Base-by-base conservation (phyloP, 768 basidiomycete species). In the Naganishia vishniacii region DNA sequence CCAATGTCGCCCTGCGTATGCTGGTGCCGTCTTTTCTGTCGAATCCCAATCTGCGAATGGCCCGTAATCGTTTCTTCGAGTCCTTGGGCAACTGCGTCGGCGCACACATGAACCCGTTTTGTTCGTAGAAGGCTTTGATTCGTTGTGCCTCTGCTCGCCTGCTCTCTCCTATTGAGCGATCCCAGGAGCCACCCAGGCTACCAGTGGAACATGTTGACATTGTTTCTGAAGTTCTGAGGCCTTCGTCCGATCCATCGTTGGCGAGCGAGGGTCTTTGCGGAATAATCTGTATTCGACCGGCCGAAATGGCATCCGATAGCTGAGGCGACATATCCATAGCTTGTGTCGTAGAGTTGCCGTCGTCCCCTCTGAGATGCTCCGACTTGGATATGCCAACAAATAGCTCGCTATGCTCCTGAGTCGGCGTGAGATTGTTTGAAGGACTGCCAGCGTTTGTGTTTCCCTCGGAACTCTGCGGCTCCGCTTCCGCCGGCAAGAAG, bases 1-100 rank as follows among this genome's bases (percentile, higher is more conserved):
- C 72, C 16, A 76, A 61, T 1, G 68, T 67, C 13, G 53, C 65
- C 0, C 67, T 59, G n/a, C 68, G 65, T 2, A 68, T 44, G 31
- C 37, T 41, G 6, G 25, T 1, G 3, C 31, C 49, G 18, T 48
- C 47, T 13, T 23, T 23, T 12, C 49, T 61, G 32, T 62, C 65
- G 18, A 66, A 48, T 11, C 65, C 65, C 5, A 66, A 20, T 34
- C 60, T 26, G 12, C 65, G 40, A 37, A 64, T 58, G n/a, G 51
- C 51, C 16, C 63, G 47, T 28, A 64, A 47, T 3, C 63, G 53
- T 44, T 53, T 51, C 37, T 53, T 45, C 1, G 25, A 31, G 25
- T 34, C 63, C 8, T n/a, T 40, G 1, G 51, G 56, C 32, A 44
- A 18, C 37, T 64, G 63, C 29, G 42, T 46, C 1, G 63, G 63